Base-by-base conservation (phyloP, 1,284 basidiomycete genomes). In the Leccinum ponderosum region DNA sequence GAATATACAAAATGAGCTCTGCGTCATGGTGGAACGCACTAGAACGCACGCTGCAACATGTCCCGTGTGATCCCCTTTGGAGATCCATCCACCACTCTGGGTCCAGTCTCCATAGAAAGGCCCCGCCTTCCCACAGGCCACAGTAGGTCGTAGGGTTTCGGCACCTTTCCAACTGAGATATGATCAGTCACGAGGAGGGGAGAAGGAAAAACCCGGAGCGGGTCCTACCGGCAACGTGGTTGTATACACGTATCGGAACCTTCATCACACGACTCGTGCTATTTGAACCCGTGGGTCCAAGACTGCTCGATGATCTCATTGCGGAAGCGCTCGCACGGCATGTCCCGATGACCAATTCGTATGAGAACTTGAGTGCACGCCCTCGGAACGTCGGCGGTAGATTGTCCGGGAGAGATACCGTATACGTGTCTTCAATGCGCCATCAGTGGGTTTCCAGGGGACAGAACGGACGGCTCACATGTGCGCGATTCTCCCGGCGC, bases 361-460 rank as follows among this genome's bases (percentile, higher is more conserved):
- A 99, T 8, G 89, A 89, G 74, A 99, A 96, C 67, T 83, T 84
- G 64, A 98, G 81, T 1, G 89, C 82, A 56, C 90, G 88, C 2
- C 97, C 97, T 47, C 86, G 84, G 78, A 93, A 97, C 0, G 95
- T 94, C 0, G 97, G 97, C 0, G 97, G 97, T 0, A 98, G 80
- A 60, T 86, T 86, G 5, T 86, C 79, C 0, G 97, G 95, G 1
- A 98, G 77, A 2, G 79, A 75, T 3, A 95, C 76, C 0, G 84
- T 85, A 73, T 96, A 97, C 2, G 86, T 87, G 74, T 92, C 94
- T 96, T 67, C 44, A 54, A 55, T 39, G 12, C 59, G 58, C 35
- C 11, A 25, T 47, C 20, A 56, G 29, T 31, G 20, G 4, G 25
- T 31, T 22, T 20, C 44, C 8, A 7, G 27, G 33, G 20, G 57